A percentile compares a stretch with the other conserved stretches of the same genome.
These are phyloP conservation scores for Astrothelium macrocarpum DNA, from an alignment of 495 filamentous ascomycete genomes.

Conservation along the genomic window DNA sequence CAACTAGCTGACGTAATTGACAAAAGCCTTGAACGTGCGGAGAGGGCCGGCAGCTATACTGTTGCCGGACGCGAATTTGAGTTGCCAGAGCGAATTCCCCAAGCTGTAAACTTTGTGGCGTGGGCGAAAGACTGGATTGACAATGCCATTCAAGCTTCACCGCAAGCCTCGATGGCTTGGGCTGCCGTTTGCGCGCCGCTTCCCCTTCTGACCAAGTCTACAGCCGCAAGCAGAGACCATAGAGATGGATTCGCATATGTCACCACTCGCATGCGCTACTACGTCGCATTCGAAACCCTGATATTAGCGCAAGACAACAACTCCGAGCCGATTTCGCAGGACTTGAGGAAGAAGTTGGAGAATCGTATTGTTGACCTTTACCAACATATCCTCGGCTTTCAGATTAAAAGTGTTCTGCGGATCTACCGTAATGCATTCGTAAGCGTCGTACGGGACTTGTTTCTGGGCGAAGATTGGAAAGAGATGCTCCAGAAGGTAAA, in stretches of 20 bases:
- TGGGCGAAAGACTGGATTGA: background rate
- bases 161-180: background rate
- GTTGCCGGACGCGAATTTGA: background rate
- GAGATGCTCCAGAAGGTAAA: background rate
- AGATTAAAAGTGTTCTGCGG: conserved; percentile 22
- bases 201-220: conserved; percentile 24
- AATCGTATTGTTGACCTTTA: conserved; percentile 18
- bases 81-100: background rate
- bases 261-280: conserved; percentile 22
- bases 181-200: background rate
- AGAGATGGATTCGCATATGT: conserved; percentile 26
- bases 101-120: background rate
- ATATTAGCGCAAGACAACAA: conserved; percentile 11
- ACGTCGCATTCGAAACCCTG: conserved; percentile 20
- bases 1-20: background rate
- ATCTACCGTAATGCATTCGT: conserved; percentile 9
- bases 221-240: conserved; percentile 18
- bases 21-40: background rate
- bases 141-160: background rate
- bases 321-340: background rate
- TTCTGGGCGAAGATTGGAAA: background rate
- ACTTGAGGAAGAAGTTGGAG: background rate
- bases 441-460: background rate
- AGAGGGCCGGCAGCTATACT: background rate
- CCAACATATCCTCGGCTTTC: conserved; percentile 23